Percentiles rank a stretch among this genome's conserved stretches.
phyloP scores from a whole-genome alignment of 2,329 filamentous ascomycete species.

The Cytospora paraplurivora region DNA sequence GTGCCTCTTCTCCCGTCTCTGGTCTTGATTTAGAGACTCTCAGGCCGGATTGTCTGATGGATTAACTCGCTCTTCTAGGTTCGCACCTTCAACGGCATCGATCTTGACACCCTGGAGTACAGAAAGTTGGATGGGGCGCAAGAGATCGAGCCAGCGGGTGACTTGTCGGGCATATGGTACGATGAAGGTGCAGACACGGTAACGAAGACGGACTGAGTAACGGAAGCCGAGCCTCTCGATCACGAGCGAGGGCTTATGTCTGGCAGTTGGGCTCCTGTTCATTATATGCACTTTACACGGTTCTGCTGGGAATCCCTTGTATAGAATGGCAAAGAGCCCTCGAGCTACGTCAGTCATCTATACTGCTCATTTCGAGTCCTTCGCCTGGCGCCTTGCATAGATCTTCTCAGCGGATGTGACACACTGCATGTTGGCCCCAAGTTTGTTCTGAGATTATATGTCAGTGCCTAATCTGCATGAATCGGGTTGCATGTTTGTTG shows the following conservation, averaged over 20 bases:
- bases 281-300: slow-evolving; percentile 1
- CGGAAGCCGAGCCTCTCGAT: neutral
- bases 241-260: neutral
- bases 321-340: neutral
- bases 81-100: slow-evolving; percentile 45
- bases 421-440: slow-evolving; percentile 85
- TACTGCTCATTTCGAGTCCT: slow-evolving; percentile 3
- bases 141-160: slow-evolving; percentile 38
- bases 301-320: neutral
- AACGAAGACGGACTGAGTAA: slow-evolving; percentile 1
- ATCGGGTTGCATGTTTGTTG: neutral
- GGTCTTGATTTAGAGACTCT: neutral
- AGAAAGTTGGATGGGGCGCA: slow-evolving; percentile 42
- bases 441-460: slow-evolving; percentile 65
- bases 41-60: neutral
- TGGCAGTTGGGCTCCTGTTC: neutral
- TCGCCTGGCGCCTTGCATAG: slow-evolving; percentile 44
- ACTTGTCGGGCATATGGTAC: slow-evolving; percentile 42
- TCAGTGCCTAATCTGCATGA: slow-evolving; percentile 44
- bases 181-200: slow-evolving; percentile 28
- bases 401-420: slow-evolving; percentile 80
- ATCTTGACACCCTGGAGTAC: slow-evolving; percentile 43
- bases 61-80: slow-evolving; percentile 34
- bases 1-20: neutral
- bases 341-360: neutral